Conservation (phyloP, 169 alveolate genomes). For the Eimeria brunetti region DNA sequence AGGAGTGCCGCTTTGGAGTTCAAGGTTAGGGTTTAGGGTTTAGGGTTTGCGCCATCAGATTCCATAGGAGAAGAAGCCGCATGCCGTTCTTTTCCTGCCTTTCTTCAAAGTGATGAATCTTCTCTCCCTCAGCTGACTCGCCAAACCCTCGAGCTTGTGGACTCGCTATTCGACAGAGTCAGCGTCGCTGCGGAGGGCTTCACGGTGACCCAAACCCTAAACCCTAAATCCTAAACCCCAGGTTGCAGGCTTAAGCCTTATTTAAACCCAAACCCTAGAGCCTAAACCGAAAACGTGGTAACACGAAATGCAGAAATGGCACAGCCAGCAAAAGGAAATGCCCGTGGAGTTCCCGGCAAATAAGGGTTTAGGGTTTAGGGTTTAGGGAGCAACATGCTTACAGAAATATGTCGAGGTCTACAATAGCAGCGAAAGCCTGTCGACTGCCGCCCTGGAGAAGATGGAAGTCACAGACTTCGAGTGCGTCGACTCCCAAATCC, state of each 20-base stretch:
- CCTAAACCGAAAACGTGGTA: background rate
- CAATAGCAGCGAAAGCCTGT: conserved; percentile 27
- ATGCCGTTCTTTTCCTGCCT: conserved; percentile 10
- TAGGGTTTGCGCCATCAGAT: conserved; percentile 42
- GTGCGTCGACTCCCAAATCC: conserved; percentile 1
- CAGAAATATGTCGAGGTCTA: conserved; percentile 58
- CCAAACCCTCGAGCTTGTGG: conserved; percentile 16
- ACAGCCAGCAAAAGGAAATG: background rate
- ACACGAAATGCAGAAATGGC: background rate
- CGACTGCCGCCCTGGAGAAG: conserved; percentile 11
- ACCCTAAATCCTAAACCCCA: conserved; percentile 12
- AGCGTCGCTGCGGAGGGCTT: conserved; percentile 4
- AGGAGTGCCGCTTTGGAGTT: background rate
- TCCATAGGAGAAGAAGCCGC: conserved; percentile 31
- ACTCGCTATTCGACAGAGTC: conserved; percentile 36
- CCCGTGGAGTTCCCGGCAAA: background rate
- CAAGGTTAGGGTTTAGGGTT: conserved; percentile 21
- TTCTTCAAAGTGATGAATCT: conserved; percentile 26
- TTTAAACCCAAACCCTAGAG: background rate
- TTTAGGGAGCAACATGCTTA: background rate
- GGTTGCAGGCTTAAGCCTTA: background rate
- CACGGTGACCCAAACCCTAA: conserved; percentile 18
- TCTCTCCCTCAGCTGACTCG: background rate
- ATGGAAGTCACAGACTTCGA: conserved; percentile 48
- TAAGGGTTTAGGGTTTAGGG: conserved; percentile 21